Conservation (phyloP, 2,329 filamentous ascomycete species). For the Ophiostoma novo-ulmi region DNA sequence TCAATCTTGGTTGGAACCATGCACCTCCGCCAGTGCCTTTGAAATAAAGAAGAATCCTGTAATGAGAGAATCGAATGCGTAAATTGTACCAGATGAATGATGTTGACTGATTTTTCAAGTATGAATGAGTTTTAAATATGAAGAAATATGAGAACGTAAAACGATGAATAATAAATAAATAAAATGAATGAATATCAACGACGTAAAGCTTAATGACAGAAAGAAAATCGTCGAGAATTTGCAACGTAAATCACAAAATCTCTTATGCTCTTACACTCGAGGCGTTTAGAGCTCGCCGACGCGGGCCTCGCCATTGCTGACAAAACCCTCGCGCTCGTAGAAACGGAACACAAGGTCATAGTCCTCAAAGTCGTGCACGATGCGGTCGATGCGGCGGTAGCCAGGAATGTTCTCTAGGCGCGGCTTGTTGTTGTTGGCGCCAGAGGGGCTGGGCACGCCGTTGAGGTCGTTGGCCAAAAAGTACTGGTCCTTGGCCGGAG, state of each 20-base stretch:
- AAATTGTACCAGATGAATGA: background rate
- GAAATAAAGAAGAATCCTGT: background rate
- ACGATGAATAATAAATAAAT: background rate
- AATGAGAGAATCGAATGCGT: constrained; percentile 11
- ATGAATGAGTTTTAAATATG: background rate
- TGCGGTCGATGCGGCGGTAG: constrained; percentile 85
- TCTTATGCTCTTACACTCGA: background rate
- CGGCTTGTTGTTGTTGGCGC: constrained; percentile 42
- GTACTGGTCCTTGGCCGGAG: constrained; percentile 30
- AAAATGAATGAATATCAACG: background rate
- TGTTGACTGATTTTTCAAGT: background rate
- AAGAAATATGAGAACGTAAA: background rate
- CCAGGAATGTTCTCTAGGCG: constrained; percentile 75
- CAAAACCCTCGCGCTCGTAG: constrained; percentile 84
- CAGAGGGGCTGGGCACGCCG: constrained; percentile 14
- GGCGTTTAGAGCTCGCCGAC: constrained; percentile 44
- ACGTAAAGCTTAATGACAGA: background rate
- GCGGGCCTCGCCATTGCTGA: constrained; percentile 47
- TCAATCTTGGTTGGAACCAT: background rate
- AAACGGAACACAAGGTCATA: constrained; percentile 96
- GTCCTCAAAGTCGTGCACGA: constrained; percentile 94
- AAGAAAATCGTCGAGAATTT: constrained; percentile 13
- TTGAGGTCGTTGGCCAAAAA: constrained; percentile 24
- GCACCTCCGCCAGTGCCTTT: background rate
- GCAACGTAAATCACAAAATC: background rate